phyloP scores from a whole-genome alignment of 176 grass and related monocot species.

The Olyra latifolia region DNA sequence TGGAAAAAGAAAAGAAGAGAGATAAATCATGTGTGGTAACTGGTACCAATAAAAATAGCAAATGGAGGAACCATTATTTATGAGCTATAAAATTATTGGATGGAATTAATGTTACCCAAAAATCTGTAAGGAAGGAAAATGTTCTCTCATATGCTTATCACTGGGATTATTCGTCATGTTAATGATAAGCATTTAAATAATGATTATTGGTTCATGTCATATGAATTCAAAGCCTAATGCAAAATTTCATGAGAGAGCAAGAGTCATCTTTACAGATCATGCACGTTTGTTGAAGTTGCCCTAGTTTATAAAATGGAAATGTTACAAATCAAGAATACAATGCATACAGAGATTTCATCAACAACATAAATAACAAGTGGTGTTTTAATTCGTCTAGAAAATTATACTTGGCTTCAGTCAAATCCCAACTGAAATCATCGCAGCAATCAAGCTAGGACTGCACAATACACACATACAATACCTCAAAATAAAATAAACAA shows the following conservation, averaged over 20 bases:
- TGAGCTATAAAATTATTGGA: not conserved
- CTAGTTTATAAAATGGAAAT: slow-evolving; percentile 13
- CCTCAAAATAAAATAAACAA: not conserved
- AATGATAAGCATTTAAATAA: not conserved
- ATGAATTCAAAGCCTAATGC: not conserved
- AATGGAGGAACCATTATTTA: not conserved
- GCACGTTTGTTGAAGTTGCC: not conserved
- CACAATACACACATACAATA: slow-evolving; percentile 3
- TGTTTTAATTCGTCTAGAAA: not conserved
- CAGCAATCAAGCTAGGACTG: slow-evolving; percentile 2
- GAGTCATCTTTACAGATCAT: not conserved
- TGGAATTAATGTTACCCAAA: not conserved
- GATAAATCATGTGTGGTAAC: not conserved
- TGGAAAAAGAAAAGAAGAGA: slow-evolving; percentile 38
- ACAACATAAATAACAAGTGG: slow-evolving; percentile 3
- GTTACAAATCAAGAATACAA: not conserved
- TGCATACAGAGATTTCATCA: not conserved
- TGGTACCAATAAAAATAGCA: slow-evolving; percentile 9
- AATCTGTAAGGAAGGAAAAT: slow-evolving; percentile 19
- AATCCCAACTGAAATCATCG: not conserved
- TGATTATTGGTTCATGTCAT: not conserved
- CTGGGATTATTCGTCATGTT: not conserved
- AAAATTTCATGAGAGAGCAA: not conserved
- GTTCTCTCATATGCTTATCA: not conserved
- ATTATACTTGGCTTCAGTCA: not conserved